Conservation (phyloP, 1,284 basidiomycete genomes). For the Melampsora americana region DNA sequence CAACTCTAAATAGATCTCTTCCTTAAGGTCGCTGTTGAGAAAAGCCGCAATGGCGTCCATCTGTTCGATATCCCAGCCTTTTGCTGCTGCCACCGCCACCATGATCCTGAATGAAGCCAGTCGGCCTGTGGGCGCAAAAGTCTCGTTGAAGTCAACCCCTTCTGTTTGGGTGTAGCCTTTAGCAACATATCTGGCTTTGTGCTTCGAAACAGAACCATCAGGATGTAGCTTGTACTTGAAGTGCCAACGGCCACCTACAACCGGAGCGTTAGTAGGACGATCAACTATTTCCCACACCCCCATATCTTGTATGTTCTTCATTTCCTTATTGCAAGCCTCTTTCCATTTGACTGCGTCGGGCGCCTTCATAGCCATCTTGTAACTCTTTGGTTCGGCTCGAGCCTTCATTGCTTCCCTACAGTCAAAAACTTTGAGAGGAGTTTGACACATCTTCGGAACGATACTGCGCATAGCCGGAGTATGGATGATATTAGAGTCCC, state of each 20-base stretch:
- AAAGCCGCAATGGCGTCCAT: neutral
- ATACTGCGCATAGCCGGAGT: neutral
- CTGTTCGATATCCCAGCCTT: neutral
- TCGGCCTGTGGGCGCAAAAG: too few relatives aligned
- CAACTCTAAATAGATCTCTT: neutral
- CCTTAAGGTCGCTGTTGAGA: too few relatives aligned
- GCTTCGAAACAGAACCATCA: neutral
- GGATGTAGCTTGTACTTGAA: neutral
- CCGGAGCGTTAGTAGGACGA: neutral
- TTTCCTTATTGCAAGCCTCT: neutral
- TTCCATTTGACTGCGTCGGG: neutral
- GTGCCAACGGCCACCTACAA: neutral
- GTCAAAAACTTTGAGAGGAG: neutral
- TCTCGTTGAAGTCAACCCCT: too few relatives aligned
- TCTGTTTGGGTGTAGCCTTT: too few relatives aligned
- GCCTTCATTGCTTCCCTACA: neutral
- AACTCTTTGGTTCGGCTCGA: neutral
- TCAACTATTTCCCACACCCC: neutral
- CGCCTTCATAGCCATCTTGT: neutral
- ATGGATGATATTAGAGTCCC: neutral
- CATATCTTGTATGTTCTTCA: neutral
- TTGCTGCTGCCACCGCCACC: neutral
- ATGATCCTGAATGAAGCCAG: neutral
- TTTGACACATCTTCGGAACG: neutral
- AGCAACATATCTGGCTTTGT: constrained; percentile 7